Evolutionary conservation across 2,329 filamentous ascomycete genomes (phyloP).

Genomic region (Ramichloridium luteum): DNA sequence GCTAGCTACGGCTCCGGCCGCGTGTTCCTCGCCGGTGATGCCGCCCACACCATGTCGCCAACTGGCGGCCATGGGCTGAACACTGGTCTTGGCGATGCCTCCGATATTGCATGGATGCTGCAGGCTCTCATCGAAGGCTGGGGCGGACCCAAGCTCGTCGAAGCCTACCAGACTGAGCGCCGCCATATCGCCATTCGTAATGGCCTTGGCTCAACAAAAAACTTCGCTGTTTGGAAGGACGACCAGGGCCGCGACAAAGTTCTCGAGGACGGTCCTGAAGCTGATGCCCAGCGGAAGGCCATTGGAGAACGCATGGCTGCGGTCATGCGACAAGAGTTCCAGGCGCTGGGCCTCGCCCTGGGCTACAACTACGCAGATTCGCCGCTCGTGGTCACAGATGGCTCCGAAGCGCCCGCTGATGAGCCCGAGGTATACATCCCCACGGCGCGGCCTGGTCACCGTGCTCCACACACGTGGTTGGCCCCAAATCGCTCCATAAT

Average conservation of each 20-base stretch:
- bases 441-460: slow-evolving; percentile 4
- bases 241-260: slow-evolving; percentile 1
- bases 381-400: slow-evolving; percentile 2
- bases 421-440: slow-evolving; percentile 4
- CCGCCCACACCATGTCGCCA: slow-evolving; percentile 25
- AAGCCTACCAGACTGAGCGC: slow-evolving; percentile 21
- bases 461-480: slow-evolving; percentile 4
- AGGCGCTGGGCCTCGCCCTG: slow-evolving; percentile 3
- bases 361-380: slow-evolving; percentile 4
- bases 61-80: slow-evolving; percentile 30
- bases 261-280: slow-evolving; percentile 1
- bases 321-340: slow-evolving; percentile 4
- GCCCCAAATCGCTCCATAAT: slow-evolving; percentile 1
- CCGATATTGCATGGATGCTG: slow-evolving; percentile 26
- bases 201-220: slow-evolving; percentile 4
- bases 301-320: slow-evolving; percentile 4
- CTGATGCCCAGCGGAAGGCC: slow-evolving; percentile 2
- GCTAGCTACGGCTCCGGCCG: slow-evolving; percentile 2
- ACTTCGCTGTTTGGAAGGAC: slow-evolving; percentile 4
- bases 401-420: slow-evolving; percentile 1
- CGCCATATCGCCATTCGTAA: slow-evolving; percentile 15
- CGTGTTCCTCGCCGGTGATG: slow-evolving; percentile 23
- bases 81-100: slow-evolving; percentile 24
- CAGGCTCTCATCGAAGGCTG: slow-evolving; percentile 14
- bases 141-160: slow-evolving; percentile 14